Conservation (phyloP, 495 filamentous ascomycete species). For the Penicillium silybi region DNA sequence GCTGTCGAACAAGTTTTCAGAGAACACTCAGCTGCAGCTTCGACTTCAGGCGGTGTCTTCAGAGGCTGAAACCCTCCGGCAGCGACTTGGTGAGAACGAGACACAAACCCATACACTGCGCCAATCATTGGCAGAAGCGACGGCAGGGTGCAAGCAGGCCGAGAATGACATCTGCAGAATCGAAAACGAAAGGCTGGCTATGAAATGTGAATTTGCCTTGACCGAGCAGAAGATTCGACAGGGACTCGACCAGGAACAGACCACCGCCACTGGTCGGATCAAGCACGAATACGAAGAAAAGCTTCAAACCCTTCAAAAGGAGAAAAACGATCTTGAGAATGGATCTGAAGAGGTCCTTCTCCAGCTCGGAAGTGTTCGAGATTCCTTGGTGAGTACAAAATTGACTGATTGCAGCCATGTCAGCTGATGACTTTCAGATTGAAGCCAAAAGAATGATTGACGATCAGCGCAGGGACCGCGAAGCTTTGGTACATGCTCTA, state of each 20-base stretch:
- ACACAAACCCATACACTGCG: conserved; percentile 14
- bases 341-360: conserved; percentile 4
- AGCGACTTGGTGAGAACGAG: conserved; percentile 13
- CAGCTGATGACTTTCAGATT: conserved; percentile 18
- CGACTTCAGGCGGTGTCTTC: conserved; percentile 17
- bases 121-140: conserved; percentile 15
- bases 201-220: conserved; percentile 17
- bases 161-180: conserved; percentile 8
- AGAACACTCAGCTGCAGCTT: conserved; percentile 26
- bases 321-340: conserved; percentile 21
- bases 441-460: conserved; percentile 11
- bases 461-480: conserved; percentile 4
- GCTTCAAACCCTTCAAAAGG: conserved; percentile 15
- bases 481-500: conserved; percentile 12
- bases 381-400: conserved; percentile 22
- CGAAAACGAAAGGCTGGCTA: conserved; percentile 15
- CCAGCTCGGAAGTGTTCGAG: conserved; percentile 18
- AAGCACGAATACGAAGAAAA: conserved; percentile 22
- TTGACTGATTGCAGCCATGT: background rate
- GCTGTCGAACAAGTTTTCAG: conserved; percentile 10
- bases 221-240: conserved; percentile 23
- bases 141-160: conserved; percentile 6
- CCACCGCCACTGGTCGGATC: conserved; percentile 15
- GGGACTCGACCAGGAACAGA: conserved; percentile 20
- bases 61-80: conserved; percentile 12